These are phyloP conservation scores for Saccharomyces pastorianus DNA, from an alignment of 1,139 yeast species.

Conservation along the genomic window DNA sequence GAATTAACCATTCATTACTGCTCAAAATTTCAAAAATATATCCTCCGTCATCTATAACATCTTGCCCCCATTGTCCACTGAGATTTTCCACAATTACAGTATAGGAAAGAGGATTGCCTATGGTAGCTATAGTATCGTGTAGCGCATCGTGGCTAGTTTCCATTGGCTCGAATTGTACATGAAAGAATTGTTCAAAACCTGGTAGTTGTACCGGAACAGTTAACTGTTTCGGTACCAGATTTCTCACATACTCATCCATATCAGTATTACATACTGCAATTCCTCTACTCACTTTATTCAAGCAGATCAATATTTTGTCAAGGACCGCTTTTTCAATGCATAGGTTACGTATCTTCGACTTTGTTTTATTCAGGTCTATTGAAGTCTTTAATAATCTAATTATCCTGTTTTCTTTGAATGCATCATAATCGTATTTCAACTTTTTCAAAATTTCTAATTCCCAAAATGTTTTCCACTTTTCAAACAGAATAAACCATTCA, in stretches of 20 bases:
- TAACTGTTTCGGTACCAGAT: slow-evolving; percentile 14
- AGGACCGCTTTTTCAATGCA: slow-evolving; percentile 11
- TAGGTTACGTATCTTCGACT: slow-evolving; percentile 8
- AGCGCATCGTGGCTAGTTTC: background rate
- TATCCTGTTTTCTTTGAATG: slow-evolving; percentile 10
- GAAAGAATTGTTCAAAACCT: slow-evolving; percentile 18
- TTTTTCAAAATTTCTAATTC: slow-evolving; percentile 13
- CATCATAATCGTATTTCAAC: slow-evolving; percentile 20
- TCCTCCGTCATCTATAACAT: background rate
- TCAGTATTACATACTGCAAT: slow-evolving; percentile 17
- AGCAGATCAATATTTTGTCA: slow-evolving; percentile 13
- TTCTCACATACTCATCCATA: slow-evolving; percentile 15
- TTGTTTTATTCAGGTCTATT: slow-evolving; percentile 6
- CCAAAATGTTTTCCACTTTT: slow-evolving; percentile 24
- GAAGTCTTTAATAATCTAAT: slow-evolving; percentile 9
- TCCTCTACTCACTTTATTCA: slow-evolving; percentile 14
- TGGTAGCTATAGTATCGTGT: slow-evolving; percentile 2
- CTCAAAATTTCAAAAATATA: slow-evolving; percentile 21
- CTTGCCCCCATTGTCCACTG: slow-evolving; percentile 17
- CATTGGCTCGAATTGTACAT: slow-evolving; percentile 13
- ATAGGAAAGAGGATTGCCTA: slow-evolving; percentile 21
- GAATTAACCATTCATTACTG: slow-evolving; percentile 29
- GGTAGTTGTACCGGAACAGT: slow-evolving; percentile 27
- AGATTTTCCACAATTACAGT: slow-evolving; percentile 15
- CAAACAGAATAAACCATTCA: slow-evolving; percentile 18